phyloP scores from a whole-genome alignment of 495 filamentous ascomycete species.

The Oleoguttula mirabilis region DNA sequence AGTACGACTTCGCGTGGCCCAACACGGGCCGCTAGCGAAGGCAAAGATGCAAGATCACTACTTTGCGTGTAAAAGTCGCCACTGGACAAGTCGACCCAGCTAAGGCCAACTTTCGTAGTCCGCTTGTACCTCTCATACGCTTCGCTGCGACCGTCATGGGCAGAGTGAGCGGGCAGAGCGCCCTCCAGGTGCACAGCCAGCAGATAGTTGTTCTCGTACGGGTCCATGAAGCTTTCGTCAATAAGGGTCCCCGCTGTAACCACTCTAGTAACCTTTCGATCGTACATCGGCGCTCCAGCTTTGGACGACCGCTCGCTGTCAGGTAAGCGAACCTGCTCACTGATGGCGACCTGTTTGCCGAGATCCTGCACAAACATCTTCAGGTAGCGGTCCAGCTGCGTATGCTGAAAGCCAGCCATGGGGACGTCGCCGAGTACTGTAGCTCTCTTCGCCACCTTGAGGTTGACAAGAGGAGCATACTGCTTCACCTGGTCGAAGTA shows the following conservation, averaged over 20 bases:
- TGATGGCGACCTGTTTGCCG: constrained; percentile 81
- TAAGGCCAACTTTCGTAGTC: constrained; percentile 51
- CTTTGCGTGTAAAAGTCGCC: constrained; percentile 82
- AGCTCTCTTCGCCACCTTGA: constrained; percentile 77
- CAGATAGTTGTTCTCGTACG: constrained; percentile 82
- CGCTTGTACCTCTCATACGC: constrained; percentile 6
- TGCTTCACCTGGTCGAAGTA: constrained; percentile 92
- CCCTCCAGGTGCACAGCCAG: constrained; percentile 54
- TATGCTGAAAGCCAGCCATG: constrained; percentile 92
- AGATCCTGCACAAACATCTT: constrained; percentile 87
- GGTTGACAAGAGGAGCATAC: constrained; percentile 68
- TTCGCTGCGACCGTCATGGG: neutral
- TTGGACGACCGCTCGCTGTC: constrained; percentile 52
- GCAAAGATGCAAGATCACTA: constrained; percentile 58
- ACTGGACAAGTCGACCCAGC: constrained; percentile 92
- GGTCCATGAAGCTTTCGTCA: constrained; percentile 93
- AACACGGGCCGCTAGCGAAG: constrained; percentile 69
- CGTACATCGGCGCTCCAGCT: constrained; percentile 65
- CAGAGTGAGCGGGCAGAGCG: neutral
- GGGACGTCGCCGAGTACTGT: constrained; percentile 61
- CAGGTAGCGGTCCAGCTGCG: constrained; percentile 79
- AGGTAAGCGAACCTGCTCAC: constrained; percentile 70
- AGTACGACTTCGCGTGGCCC: constrained; percentile 77
- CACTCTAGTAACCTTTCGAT: constrained; percentile 71
- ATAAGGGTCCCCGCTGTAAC: constrained; percentile 91